Base-by-base conservation (phyloP, 2,329 filamentous ascomycete genomes). In the Phialocephala subalpina region DNA sequence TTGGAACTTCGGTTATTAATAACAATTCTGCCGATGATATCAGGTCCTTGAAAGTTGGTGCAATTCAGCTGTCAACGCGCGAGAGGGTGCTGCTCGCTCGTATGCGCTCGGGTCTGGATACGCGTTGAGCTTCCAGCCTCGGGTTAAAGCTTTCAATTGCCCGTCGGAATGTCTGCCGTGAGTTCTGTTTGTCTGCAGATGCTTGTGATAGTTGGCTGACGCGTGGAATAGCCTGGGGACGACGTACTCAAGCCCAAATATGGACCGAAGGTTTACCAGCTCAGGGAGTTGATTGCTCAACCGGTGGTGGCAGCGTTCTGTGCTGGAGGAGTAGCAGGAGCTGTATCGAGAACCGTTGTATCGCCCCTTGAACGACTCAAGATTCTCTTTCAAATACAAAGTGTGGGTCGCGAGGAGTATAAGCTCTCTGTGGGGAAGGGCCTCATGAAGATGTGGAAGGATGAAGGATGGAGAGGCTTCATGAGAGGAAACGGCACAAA, bases 401-500 rank as follows among this genome's bases (percentile, higher is more conserved):
- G 92, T 76, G 92, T 86, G 58, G 95, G 94, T 20, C 89, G 94
- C 75, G 92, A 93, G 73, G 95, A 97, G 76, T 99, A 99, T 81
- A 95, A 96, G 78, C 84, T 97, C 78, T 96, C 94, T 18, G 93
- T 98, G 65, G 88, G 90, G 73, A 93, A 97, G 80, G 96, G 93
- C 3, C 83, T 99, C 70, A 86, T 82, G 49, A 99, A 99, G 80
- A 99, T 99, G 91, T 97, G 95, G 90, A 90, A 85, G 73, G 96
- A 99, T 78, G 96, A 99, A 80, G 96, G 96, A 62, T 98, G 94
- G 93, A 90, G 89, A 78, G 96, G 96, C 0, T 97, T 98, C 80
- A 97, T 99, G 94, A 89, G 94, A 72, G 96, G 96, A 60, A 99
- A 99, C 78, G 96, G 96, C 69, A 97, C 94, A 67, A 99, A 99